Conservation (phyloP, 2,329 filamentous ascomycete genomes). For the Botrytis aclada region DNA sequence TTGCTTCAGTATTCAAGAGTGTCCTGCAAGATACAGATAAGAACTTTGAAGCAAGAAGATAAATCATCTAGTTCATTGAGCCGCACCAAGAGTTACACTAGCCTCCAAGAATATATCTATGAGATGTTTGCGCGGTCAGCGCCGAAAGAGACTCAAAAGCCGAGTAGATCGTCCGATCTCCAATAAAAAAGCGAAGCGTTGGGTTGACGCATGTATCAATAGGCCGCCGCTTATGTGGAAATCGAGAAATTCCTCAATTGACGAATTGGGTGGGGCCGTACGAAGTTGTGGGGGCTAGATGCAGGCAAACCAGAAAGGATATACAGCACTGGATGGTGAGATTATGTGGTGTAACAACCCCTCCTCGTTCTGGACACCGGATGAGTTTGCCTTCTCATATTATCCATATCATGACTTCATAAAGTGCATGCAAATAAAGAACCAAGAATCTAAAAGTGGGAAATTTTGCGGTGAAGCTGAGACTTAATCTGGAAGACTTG, state of each 20-base stretch:
- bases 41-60: too few relatives aligned
- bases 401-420: background rate
- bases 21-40: too few relatives aligned
- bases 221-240: background rate
- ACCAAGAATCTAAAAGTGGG: background rate
- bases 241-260: background rate
- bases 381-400: background rate
- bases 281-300: too few relatives aligned
- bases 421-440: background rate
- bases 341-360: background rate
- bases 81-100: background rate
- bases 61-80: background rate
- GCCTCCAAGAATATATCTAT: background rate
- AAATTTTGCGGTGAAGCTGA: background rate
- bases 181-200: background rate
- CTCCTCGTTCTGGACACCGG: background rate
- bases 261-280: background rate
- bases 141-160: background rate
- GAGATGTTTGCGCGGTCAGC: background rate
- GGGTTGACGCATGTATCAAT: background rate
- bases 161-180: background rate
- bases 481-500: background rate
- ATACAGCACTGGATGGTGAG: background rate
- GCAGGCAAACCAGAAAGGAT: background rate
- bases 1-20: too few relatives aligned